Evolutionary conservation across 2,329 filamentous ascomycete species (phyloP).

Genomic region (Sordariomycetes sp.): DNA sequence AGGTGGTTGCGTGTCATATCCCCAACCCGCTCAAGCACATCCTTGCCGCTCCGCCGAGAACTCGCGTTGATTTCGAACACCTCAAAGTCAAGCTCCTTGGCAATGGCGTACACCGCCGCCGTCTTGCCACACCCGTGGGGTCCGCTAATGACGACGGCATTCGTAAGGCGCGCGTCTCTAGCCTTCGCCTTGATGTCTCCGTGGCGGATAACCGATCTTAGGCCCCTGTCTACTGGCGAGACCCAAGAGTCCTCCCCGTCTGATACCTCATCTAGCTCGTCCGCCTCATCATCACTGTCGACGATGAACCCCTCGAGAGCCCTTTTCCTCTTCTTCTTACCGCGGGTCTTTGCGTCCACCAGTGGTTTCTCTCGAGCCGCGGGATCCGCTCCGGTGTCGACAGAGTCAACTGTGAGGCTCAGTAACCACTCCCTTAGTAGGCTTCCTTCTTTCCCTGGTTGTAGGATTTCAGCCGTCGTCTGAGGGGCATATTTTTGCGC

Average conservation of each 20-base stretch:
- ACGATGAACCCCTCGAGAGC: slow-evolving; percentile 71
- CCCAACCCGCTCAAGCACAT: slow-evolving; percentile 82
- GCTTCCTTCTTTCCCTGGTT: slow-evolving; percentile 54
- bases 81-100: slow-evolving; percentile 83
- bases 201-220: slow-evolving; percentile 42
- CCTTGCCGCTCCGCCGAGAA: slow-evolving; percentile 72
- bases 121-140: slow-evolving; percentile 88
- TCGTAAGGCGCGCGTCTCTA: slow-evolving; percentile 43
- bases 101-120: slow-evolving; percentile 80
- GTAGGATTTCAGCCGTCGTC: slow-evolving; percentile 58
- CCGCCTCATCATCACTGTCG: slow-evolving; percentile 60
- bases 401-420: slow-evolving; percentile 60
- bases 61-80: slow-evolving; percentile 90
- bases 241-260: slow-evolving; percentile 41
- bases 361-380: slow-evolving; percentile 12
- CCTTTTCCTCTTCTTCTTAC: slow-evolving; percentile 53
- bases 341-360: slow-evolving; percentile 7
- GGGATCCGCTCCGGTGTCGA: slow-evolving; percentile 45
- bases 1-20: slow-evolving; percentile 96
- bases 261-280: slow-evolving; percentile 55
- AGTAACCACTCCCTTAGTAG: slow-evolving; percentile 73
- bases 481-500: slow-evolving; percentile 71
- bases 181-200: slow-evolving; percentile 19
- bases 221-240: slow-evolving; percentile 19
- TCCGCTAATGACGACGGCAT: slow-evolving; percentile 79